phyloP scores from a whole-genome alignment of 768 basidiomycete genomes.

The Sutorius australiensis region DNA sequence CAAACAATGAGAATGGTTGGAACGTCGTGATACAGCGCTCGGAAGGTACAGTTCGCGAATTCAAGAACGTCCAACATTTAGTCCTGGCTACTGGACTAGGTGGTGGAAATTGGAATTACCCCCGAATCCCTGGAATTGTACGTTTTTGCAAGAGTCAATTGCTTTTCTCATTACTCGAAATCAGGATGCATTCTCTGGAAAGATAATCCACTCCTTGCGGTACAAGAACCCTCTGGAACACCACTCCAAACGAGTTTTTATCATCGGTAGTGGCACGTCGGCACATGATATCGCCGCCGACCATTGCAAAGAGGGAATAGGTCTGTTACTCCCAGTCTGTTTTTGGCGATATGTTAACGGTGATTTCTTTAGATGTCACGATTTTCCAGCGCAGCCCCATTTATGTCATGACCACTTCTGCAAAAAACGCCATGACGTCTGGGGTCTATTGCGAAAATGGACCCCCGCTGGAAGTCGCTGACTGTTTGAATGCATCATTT shows the following conservation, averaged over 20 bases:
- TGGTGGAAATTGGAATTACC: constrained; percentile 38
- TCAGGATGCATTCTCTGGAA: constrained; percentile 3
- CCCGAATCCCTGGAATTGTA: constrained; percentile 41
- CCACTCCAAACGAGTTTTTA: constrained; percentile 2
- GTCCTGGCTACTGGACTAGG: constrained; percentile 52
- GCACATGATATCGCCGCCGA: constrained; percentile 7
- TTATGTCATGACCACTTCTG: constrained; percentile 3
- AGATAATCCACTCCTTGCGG: constrained; percentile 3
- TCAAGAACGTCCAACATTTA: constrained; percentile 39
- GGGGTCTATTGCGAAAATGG: constrained; percentile 5
- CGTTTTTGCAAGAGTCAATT: background rate
- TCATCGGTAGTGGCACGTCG: constrained; percentile 4
- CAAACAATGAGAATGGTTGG: constrained; percentile 37
- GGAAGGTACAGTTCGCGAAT: constrained; percentile 32
- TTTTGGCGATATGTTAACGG: background rate
- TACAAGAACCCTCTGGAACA: constrained; percentile 3
- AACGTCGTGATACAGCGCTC: constrained; percentile 35
- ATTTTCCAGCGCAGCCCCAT: constrained; percentile 6
- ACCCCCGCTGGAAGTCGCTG: constrained; percentile 2
- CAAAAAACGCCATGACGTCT: constrained; percentile 1
- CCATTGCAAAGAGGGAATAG: background rate
- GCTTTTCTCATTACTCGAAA: background rate
- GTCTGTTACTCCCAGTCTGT: background rate
- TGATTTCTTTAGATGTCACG: background rate
- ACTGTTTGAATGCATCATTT: constrained; percentile 2